Percentiles rank a stretch among this genome's conserved stretches.
Evolutionary conservation across 1,284 basidiomycete genomes (phyloP).

Genomic region (Ganoderma lucidum): DNA sequence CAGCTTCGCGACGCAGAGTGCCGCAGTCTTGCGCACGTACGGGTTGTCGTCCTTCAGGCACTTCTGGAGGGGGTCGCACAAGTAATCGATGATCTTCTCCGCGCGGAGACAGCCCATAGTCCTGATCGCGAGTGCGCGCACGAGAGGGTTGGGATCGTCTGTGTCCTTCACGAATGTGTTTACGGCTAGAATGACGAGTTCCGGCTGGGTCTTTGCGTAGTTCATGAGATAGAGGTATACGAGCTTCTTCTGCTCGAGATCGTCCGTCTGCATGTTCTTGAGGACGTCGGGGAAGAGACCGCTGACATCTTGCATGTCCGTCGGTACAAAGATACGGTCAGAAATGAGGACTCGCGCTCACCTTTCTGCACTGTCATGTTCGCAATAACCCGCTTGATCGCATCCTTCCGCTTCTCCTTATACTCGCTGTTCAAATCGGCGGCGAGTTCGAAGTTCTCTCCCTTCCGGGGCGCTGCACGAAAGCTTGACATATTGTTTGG

Average conservation of each 20-base stretch:
- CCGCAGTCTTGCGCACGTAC: conserved; percentile 97
- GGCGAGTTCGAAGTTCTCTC: conserved; percentile 95
- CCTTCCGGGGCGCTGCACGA: conserved; percentile 70
- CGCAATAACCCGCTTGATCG: conserved; percentile 96
- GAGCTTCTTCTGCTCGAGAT: conserved; percentile 95
- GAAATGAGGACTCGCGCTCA: conserved; percentile 39
- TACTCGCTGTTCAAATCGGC: conserved; percentile 97
- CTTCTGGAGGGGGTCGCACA: conserved; percentile 93
- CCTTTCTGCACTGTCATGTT: conserved; percentile 97
- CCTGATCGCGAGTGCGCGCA: conserved; percentile 94
- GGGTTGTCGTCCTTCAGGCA: conserved; percentile 95
- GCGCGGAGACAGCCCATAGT: conserved; percentile 98
- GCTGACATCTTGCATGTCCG: conserved; percentile 77
- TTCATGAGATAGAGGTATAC: conserved; percentile 99
- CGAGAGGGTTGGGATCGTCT: conserved; percentile 95
- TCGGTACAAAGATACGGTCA: conserved; percentile 29
- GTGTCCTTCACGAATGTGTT: conserved; percentile 99
- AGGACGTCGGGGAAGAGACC: conserved; percentile 98
- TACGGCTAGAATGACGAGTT: conserved; percentile 96
- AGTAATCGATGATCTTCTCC: conserved; percentile 99
- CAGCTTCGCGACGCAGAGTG: conserved; percentile 94
- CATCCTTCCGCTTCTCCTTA: conserved; percentile 95
- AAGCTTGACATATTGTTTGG: conserved; percentile 49
- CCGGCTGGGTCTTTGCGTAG: conserved; percentile 98
- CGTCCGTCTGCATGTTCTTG: conserved; percentile 98